Conservation (phyloP, 257 asterid genomes). For the Handroanthus guayacan region DNA sequence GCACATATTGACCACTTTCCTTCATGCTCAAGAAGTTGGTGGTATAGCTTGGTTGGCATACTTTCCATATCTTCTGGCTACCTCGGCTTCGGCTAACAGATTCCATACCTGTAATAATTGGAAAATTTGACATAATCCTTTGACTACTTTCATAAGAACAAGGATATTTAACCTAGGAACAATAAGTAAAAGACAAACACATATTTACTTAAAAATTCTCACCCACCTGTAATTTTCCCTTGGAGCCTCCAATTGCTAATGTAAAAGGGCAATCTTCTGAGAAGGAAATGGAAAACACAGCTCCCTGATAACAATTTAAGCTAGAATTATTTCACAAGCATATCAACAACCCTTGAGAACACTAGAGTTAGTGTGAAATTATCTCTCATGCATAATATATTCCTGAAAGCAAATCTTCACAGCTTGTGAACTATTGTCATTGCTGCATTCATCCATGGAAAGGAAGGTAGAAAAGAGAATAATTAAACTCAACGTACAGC, state of each 20-base stretch:
- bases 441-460: neutral
- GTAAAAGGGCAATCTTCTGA: constrained; percentile 74
- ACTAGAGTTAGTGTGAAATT: no score
- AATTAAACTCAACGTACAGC: constrained; percentile 46
- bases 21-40: constrained; percentile 37
- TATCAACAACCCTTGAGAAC: neutral
- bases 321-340: constrained; percentile 16
- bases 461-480: neutral
- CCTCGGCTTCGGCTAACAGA: constrained; percentile 57
- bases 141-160: neutral
- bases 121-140: neutral
- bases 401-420: neutral
- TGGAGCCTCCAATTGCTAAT: constrained; percentile 88
- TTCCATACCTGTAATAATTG: constrained; percentile 68
- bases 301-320: constrained; percentile 65
- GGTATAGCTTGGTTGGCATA: constrained; percentile 35
- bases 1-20: neutral
- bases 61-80: constrained; percentile 57
- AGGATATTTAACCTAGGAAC: neutral
- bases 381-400: no score
- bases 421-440: neutral
- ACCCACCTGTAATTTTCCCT: constrained; percentile 78
- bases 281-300: constrained; percentile 79
- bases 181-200: neutral
- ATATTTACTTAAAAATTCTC: neutral